A percentile compares a stretch with the other conserved stretches of the same genome.
Evolutionary conservation across 108 stramenopile genomes (phyloP).

Genomic region (Pseudonitzschia delicatissima): DNA sequence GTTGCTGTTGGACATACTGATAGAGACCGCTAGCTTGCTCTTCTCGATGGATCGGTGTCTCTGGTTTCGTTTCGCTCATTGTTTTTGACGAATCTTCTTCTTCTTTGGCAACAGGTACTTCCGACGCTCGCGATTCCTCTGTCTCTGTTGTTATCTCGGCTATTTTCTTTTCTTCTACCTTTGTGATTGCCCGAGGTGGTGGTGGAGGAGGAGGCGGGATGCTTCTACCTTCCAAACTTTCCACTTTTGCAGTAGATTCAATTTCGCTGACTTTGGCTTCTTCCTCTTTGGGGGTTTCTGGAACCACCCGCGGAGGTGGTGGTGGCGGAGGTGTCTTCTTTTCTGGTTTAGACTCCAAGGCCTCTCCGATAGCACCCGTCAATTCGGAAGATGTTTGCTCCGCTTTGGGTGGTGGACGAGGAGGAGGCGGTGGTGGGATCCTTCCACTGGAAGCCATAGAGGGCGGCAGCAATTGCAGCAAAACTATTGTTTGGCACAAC

Average conservation of each 20-base stretch:
- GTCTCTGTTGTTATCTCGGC: neutral
- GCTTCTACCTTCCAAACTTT: neutral
- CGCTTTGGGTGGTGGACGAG: neutral
- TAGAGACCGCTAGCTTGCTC: neutral
- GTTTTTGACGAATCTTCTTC: neutral
- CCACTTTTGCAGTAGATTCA: neutral
- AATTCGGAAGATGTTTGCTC: neutral
- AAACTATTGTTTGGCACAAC: neutral
- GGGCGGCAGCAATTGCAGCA: neutral
- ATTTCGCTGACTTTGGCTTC: neutral
- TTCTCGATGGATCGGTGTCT: neutral
- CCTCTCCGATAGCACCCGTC: neutral
- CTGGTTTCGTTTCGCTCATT: neutral
- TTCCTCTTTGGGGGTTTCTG: neutral
- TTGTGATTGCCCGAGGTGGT: neutral
- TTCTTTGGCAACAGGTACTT: neutral
- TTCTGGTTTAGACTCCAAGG: neutral
- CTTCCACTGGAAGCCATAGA: neutral
- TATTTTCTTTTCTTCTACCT: no score
- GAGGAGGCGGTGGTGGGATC: slow-evolving; percentile 3
- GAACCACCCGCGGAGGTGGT: neutral
- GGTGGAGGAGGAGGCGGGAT: neutral
- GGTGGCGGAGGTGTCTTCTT: neutral
- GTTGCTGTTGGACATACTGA: slow-evolving; percentile 1
- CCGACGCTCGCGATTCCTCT: neutral